Conservation (phyloP, 2,329 filamentous ascomycete species). For the Ramichloridium luteum region DNA sequence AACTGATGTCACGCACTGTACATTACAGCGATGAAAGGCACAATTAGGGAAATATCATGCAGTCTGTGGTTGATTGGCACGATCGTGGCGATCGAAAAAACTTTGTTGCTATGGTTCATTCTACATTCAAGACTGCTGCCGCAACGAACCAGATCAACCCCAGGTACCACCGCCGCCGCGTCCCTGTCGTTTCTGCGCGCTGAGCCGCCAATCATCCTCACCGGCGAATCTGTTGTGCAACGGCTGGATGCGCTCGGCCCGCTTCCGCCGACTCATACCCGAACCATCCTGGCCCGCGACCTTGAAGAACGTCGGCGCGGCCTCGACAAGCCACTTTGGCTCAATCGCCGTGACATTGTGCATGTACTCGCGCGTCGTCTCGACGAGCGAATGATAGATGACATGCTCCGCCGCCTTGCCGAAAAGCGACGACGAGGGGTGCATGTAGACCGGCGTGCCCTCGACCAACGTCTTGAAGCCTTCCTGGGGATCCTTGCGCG, state of each 20-base stretch:
- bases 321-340: constrained; percentile 86
- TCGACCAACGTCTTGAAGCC: constrained; percentile 97
- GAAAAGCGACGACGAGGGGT: constrained; percentile 82
- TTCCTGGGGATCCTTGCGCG: constrained; percentile 88
- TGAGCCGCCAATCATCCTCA: constrained; percentile 91
- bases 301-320: constrained; percentile 98
- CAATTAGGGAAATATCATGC: no score
- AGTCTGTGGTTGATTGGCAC: no score
- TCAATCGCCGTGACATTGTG: constrained; percentile 86
- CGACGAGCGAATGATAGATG: constrained; percentile 78
- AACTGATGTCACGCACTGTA: no score
- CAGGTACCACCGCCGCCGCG: constrained; percentile 87
- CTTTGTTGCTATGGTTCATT: constrained; percentile 1
- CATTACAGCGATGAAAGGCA: no score
- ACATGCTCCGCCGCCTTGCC: constrained; percentile 95
- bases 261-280: constrained; percentile 71
- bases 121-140: background rate
- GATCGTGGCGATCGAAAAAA: constrained; percentile 2
- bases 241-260: constrained; percentile 88
- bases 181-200: constrained; percentile 73
- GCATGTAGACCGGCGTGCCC: constrained; percentile 86
- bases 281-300: constrained; percentile 66
- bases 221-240: constrained; percentile 84
- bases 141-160: constrained; percentile 42
- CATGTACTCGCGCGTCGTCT: constrained; percentile 98